A percentile compares a stretch with the other conserved stretches of the same genome.
phyloP scores from a whole-genome alignment of 768 basidiomycete genomes.

The Collybia nuda region DNA sequence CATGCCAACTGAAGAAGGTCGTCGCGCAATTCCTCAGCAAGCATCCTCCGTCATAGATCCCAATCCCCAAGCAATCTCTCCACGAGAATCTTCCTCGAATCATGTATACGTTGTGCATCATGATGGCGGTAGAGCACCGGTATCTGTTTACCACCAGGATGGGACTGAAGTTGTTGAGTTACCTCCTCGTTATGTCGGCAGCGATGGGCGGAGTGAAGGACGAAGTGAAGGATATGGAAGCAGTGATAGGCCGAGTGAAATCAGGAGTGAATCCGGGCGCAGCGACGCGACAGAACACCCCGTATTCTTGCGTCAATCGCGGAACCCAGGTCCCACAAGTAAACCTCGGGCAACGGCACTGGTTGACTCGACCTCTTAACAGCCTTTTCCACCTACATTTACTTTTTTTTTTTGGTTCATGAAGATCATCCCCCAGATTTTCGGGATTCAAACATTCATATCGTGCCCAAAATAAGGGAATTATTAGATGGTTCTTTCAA shows the following conservation, averaged over 20 bases:
- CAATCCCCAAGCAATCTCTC: neutral
- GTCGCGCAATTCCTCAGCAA: constrained; percentile 9
- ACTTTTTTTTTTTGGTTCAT: too few relatives aligned
- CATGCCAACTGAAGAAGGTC: constrained; percentile 35
- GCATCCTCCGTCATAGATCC: neutral
- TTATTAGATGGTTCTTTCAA: too few relatives aligned
- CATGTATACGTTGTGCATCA: constrained; percentile 62
- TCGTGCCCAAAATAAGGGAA: too few relatives aligned
- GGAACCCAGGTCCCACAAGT: constrained; percentile 19
- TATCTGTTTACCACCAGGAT: constrained; percentile 55
- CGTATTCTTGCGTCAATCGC: constrained; percentile 12
- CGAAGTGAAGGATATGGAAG: constrained; percentile 4
- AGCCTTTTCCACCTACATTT: too few relatives aligned
- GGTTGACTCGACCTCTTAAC: neutral
- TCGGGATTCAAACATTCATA: too few relatives aligned
- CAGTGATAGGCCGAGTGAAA: constrained; percentile 12
- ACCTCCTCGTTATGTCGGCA: constrained; percentile 45
- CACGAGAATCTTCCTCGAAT: constrained; percentile 7
- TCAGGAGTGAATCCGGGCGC: too few relatives aligned
- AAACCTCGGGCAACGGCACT: constrained; percentile 14
- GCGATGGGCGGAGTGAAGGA: constrained; percentile 11
- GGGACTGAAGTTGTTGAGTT: constrained; percentile 61
- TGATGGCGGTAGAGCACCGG: constrained; percentile 55
- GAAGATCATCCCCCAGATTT: too few relatives aligned
- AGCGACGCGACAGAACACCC: neutral